Percentiles rank a stretch among this genome's conserved stretches.
Evolutionary conservation across 257 asterid genomes (phyloP).

Genomic region (Coffea canephora): DNA sequence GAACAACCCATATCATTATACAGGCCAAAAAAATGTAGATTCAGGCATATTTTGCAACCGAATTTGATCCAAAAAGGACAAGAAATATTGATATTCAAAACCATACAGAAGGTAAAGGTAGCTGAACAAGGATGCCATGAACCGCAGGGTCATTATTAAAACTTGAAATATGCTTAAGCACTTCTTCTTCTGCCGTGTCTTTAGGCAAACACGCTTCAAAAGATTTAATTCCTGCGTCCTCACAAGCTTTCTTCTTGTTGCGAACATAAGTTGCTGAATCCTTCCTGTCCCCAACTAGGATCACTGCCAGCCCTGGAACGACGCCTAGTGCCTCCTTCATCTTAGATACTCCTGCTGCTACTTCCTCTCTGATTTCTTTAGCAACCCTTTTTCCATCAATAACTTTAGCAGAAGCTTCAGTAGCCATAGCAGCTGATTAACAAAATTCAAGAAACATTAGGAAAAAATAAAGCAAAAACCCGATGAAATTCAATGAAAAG

Average conservation of each 20-base stretch:
- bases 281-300: conserved; percentile 89
- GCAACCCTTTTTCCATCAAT: conserved; percentile 81
- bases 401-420: conserved; percentile 51
- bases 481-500: neutral
- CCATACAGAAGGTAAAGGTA: conserved; percentile 86
- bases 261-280: conserved; percentile 94
- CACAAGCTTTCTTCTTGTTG: conserved; percentile 89
- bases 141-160: conserved; percentile 79
- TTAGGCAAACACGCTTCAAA: conserved; percentile 77
- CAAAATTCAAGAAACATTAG: neutral
- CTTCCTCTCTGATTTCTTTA: conserved; percentile 74
- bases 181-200: conserved; percentile 69
- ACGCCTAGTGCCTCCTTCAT: conserved; percentile 80
- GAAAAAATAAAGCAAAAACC: too few species aligned
- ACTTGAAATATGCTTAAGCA: conserved; percentile 54
- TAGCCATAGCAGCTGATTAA: conserved; percentile 52
- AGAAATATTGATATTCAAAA: conserved; percentile 1
- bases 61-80: neutral
- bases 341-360: conserved; percentile 58
- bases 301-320: conserved; percentile 92
- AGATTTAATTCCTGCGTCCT: conserved; percentile 73
- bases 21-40: neutral
- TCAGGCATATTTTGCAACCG: neutral
- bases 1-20: neutral
- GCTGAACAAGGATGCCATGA: conserved; percentile 95